Evolutionary conservation across 148 eudicot species (phyloP), one percentile per base, ranked within the genome.

Genomic region (Arctostaphylos glauca): DNA sequence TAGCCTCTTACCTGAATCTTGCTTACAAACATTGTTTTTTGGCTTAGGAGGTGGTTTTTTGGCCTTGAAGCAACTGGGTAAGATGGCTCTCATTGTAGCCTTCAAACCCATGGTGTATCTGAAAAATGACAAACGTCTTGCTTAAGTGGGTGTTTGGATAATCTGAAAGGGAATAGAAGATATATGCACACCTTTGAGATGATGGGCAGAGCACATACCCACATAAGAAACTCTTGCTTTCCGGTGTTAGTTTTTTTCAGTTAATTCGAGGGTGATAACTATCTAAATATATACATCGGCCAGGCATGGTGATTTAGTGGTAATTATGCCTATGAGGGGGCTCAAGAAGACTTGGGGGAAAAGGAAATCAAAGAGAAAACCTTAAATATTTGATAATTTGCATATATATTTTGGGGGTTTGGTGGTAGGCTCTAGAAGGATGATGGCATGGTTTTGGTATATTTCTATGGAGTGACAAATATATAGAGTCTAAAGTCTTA

Each of bases 1-100:
- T 44, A 96, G 31, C 86, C 99, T 91, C 18, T 85, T 84, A 8
- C 84, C 87, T 4, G 93, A 90, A 53, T 41, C 46, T 62, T 53
- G 71, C 15, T 38, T 79, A 2, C 62, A 80, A 55, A 53, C 80
- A 77, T 56, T 78, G 21, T 3, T 67, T 47, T 84, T 80, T 5
- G 52, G 77, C 18, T 59, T 76, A 2, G 31, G 21, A 0, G 64
- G 46, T 5, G 67, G 14, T 59, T 46, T 73, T 19, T 83, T 23
- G 9, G 86, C 58, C 41, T 86, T 91, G 44, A 91, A 89, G 71
- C 93, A 93, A 84, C 87, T 77, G 5, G 87, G 84, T 23, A 90
- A 14, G 13, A 90, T 46, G 16, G 83, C 48, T 18, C 76, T 79
- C 89, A 88, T 80, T 84, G 81, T 83, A 9, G 7, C 67, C 47